Conservation (phyloP, 331 rosid genomes). For the Rhamnella rubrinervis region DNA sequence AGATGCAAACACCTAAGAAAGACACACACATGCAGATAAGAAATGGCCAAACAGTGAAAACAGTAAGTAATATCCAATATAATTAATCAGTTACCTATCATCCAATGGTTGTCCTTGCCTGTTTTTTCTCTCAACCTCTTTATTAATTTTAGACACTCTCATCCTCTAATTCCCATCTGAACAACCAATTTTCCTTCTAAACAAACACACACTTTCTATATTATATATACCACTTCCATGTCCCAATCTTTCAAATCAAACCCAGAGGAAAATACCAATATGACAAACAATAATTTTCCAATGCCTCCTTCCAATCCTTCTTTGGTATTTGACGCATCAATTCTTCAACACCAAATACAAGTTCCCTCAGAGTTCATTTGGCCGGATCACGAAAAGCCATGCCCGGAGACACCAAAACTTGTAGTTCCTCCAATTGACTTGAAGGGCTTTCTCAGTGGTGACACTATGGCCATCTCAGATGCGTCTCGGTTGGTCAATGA, state of each 20-base stretch:
- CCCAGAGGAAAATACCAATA: background rate
- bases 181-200: background rate
- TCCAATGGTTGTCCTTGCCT: slow-evolving; percentile 6
- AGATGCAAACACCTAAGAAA: background rate
- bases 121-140: background rate
- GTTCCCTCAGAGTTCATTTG: slow-evolving; percentile 60
- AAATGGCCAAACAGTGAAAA: slow-evolving; percentile 20
- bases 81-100: slow-evolving; percentile 4
- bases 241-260: background rate
- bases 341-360: slow-evolving; percentile 15
- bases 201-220: background rate
- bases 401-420: slow-evolving; percentile 37
- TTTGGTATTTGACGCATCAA: slow-evolving; percentile 29
- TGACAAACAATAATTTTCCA: slow-evolving; percentile 18
- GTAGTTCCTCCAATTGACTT: slow-evolving; percentile 52
- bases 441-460: slow-evolving; percentile 34
- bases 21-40: background rate
- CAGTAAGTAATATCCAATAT: slow-evolving; percentile 8
- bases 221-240: background rate
- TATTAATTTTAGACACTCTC: no score
- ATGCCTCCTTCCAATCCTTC: slow-evolving; percentile 25
- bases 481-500: slow-evolving; percentile 42
- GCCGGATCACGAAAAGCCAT: slow-evolving; percentile 63
- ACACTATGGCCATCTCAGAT: slow-evolving; percentile 27
- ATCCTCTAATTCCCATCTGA: background rate